phyloP scores from a whole-genome alignment of 257 asterid species.

The Ehretia macrophylla region DNA sequence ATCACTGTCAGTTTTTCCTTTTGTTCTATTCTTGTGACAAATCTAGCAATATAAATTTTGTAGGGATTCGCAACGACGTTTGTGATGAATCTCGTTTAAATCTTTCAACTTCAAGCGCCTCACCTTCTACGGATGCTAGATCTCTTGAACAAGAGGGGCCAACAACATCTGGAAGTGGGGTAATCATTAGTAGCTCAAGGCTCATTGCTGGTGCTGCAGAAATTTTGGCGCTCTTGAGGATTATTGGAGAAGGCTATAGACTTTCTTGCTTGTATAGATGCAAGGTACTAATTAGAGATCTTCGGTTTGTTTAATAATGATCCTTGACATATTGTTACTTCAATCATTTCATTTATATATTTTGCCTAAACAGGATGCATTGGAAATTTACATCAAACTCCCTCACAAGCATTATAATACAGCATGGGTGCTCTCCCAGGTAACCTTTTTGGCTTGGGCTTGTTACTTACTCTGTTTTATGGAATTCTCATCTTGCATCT shows the following conservation, averaged over 20 bases:
- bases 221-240: constrained; percentile 63
- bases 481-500: background rate
- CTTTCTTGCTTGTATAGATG: constrained; percentile 78
- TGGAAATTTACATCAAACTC: constrained; percentile 62
- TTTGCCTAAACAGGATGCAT: constrained; percentile 69
- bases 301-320: constrained; percentile 8
- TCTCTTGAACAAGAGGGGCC: constrained; percentile 63
- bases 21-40: constrained; percentile 16
- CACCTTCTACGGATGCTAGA: constrained; percentile 50
- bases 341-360: constrained; percentile 2
- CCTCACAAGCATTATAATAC: constrained; percentile 88
- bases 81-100: constrained; percentile 65
- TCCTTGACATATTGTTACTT: constrained; percentile 8
- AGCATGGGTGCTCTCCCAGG: constrained; percentile 97
- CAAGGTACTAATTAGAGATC: constrained; percentile 50
- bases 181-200: constrained; percentile 44
- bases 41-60: constrained; percentile 17
- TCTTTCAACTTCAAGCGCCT: constrained; percentile 41
- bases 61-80: constrained; percentile 63
- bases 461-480: background rate
- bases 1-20: background rate
- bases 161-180: constrained; percentile 39
- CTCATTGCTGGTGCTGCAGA: constrained; percentile 68
- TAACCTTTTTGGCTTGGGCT: constrained; percentile 16
- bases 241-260: constrained; percentile 89